Evolutionary conservation across 2,329 filamentous ascomycete species (phyloP).

Genomic region (Colletotrichum siamense): DNA sequence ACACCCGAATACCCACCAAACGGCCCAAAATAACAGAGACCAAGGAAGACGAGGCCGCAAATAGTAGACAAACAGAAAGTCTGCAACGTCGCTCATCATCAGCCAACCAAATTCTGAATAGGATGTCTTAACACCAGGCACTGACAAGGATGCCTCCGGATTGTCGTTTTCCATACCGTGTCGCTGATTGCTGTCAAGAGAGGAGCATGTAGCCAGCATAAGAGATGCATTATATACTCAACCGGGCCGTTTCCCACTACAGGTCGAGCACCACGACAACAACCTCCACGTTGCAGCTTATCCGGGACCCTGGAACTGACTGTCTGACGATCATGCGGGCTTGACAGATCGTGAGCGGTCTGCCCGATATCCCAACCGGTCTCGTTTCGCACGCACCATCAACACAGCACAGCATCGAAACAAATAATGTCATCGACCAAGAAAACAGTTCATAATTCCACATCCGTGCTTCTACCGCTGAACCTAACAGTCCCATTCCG

Average conservation of each 20-base stretch:
- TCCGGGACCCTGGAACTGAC: no score
- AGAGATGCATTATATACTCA: neutral
- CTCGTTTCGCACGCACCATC: neutral
- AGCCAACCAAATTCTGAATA: neutral
- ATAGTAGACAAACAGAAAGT: neutral
- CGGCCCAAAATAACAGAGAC: fast-evolving
- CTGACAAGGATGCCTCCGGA: neutral
- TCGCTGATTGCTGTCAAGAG: neutral
- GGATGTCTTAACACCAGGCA: neutral
- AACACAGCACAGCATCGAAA: neutral
- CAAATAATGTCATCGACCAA: neutral
- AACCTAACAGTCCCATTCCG: neutral
- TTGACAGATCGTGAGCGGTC: no score
- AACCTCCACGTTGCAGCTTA: fast-evolving
- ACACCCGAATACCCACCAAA: neutral
- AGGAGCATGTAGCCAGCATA: neutral
- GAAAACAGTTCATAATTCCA: neutral
- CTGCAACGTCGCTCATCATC: fast-evolving
- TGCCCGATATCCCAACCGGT: no score
- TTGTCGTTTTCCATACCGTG: fast-evolving
- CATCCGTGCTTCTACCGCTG: neutral
- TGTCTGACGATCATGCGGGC: no score
- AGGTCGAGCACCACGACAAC: neutral
- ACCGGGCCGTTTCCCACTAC: neutral
- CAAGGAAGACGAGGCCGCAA: neutral